Evolutionary conservation across 345 rosid genomes (phyloP).

Genomic region (Limnanthes douglasii): DNA sequence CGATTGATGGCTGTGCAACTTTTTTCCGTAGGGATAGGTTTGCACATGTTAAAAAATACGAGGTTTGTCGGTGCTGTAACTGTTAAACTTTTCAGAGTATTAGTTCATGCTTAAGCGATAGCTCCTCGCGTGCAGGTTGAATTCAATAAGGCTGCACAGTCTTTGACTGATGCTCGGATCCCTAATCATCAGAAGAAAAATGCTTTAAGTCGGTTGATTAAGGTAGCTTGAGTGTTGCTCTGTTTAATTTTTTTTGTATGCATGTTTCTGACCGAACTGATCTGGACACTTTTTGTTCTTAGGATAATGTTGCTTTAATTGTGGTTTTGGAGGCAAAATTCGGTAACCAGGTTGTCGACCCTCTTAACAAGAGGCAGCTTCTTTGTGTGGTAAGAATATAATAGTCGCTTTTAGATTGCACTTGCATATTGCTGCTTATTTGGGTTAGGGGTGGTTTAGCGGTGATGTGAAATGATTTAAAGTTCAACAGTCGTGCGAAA

Average conservation of each 20-base stretch:
- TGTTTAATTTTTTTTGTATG: constrained; percentile 1
- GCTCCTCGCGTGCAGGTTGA: constrained; percentile 52
- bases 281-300: constrained; percentile 7
- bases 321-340: constrained; percentile 91
- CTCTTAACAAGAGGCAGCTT: constrained; percentile 79
- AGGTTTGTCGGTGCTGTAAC: constrained; percentile 30
- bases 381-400: constrained; percentile 75
- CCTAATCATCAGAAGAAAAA: constrained; percentile 71
- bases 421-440: background rate
- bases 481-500: too few species aligned
- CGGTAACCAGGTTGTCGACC: constrained; percentile 71
- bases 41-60: constrained; percentile 95
- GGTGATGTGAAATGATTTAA: too few species aligned
- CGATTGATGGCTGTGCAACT: constrained; percentile 92
- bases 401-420: background rate
- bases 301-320: constrained; percentile 93
- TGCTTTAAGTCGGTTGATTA: constrained; percentile 79
- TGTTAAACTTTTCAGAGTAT: background rate
- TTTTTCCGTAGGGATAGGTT: constrained; percentile 90
- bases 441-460: background rate
- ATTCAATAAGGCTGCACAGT: constrained; percentile 97
- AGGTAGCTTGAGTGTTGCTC: constrained; percentile 29
- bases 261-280: constrained; percentile 5
- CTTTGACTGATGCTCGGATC: constrained; percentile 80
- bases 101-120: constrained; percentile 8